phyloP scores from a whole-genome alignment of 1,139 yeast species.

The Magnusiomyces fungicola region DNA sequence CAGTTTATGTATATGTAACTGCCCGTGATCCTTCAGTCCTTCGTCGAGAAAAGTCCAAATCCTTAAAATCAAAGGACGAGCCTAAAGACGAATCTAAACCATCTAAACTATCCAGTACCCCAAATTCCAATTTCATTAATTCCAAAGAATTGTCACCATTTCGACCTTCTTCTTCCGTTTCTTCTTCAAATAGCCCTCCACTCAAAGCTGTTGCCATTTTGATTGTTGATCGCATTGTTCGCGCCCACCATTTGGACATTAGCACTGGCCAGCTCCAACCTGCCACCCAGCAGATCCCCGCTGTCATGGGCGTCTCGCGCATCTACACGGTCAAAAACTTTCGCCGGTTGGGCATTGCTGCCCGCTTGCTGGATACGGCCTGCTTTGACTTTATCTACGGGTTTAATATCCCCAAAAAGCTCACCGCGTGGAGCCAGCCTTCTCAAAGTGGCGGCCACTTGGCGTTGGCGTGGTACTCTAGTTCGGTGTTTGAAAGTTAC shows the following conservation, averaged over 20 bases:
- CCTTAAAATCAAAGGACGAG: too few relatives aligned
- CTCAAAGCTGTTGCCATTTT: slow-evolving; percentile 46
- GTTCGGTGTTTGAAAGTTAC: not conserved
- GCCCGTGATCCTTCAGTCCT: not conserved
- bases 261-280: slow-evolving; percentile 33
- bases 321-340: slow-evolving; percentile 54
- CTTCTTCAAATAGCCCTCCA: not conserved
- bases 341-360: slow-evolving; percentile 47
- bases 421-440: slow-evolving; percentile 68
- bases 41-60: too few relatives aligned
- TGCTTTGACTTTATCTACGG: slow-evolving; percentile 47
- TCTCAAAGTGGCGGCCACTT: slow-evolving; percentile 52
- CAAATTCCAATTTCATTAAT: too few relatives aligned
- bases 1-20: slow-evolving; percentile 3
- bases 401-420: slow-evolving; percentile 33
- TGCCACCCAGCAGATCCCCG: not conserved
- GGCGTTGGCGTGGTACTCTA: slow-evolving; percentile 34
- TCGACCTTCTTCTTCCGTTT: not conserved
- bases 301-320: slow-evolving; percentile 51
- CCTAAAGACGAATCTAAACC: too few relatives aligned
- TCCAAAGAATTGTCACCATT: not conserved
- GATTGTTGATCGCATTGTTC: slow-evolving; percentile 35
- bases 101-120: too few relatives aligned
- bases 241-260: slow-evolving; percentile 43
- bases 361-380: slow-evolving; percentile 38